A percentile compares a stretch with the other conserved stretches of the same genome.
Conservation (phyloP, 495 filamentous ascomycete species). For the Melanomma pulvis-pyrius region DNA sequence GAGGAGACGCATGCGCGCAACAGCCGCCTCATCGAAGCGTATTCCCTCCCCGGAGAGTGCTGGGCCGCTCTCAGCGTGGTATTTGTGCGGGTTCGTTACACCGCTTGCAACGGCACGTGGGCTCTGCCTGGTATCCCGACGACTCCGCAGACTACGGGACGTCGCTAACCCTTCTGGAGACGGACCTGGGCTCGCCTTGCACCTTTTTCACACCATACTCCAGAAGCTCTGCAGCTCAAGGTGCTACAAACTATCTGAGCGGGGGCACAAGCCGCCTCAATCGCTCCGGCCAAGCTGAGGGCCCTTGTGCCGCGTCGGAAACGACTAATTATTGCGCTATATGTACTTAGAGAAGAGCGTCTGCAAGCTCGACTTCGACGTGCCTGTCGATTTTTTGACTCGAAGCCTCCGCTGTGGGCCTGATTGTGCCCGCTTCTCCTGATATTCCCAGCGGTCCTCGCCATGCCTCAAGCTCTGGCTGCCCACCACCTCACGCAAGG, state of each 20-base stretch:
- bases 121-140: slow-evolving; percentile 27
- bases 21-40: slow-evolving; percentile 7
- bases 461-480: slow-evolving; percentile 35
- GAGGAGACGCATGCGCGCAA: neutral
- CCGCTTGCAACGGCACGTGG: slow-evolving; percentile 7
- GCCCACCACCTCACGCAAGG: slow-evolving; percentile 39
- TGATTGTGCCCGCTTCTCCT: neutral
- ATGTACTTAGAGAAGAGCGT: slow-evolving; percentile 32
- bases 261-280: slow-evolving; percentile 33
- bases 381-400: neutral
- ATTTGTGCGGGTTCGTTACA: slow-evolving; percentile 12
- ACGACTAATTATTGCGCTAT: slow-evolving; percentile 31
- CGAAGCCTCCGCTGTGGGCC: neutral
- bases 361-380: neutral
- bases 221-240: slow-evolving; percentile 23
- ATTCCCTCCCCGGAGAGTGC: slow-evolving; percentile 16
- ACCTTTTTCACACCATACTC: slow-evolving; percentile 3
- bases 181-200: slow-evolving; percentile 17
- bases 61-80: slow-evolving; percentile 11
- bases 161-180: slow-evolving; percentile 36
- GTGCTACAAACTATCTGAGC: slow-evolving; percentile 34
- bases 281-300: slow-evolving; percentile 33
- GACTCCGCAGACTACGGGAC: slow-evolving; percentile 10
- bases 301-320: slow-evolving; percentile 18
- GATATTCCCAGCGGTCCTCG: neutral